These are phyloP conservation scores for Plectosphaerella plurivora DNA, from an alignment of 2,329 filamentous ascomycete genomes.

Conservation along the genomic window DNA sequence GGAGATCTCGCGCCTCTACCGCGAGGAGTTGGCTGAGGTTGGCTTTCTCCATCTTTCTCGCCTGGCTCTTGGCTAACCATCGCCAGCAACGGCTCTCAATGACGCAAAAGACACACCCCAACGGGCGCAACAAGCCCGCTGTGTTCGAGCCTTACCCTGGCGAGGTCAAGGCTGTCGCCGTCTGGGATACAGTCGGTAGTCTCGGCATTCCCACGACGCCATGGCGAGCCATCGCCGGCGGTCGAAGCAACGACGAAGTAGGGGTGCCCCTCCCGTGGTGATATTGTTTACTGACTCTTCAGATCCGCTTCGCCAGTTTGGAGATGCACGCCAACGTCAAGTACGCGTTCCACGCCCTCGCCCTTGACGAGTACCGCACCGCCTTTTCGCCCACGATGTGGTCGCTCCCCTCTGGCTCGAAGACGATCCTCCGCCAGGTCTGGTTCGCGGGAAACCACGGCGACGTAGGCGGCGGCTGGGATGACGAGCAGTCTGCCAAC, in stretches of 20 bases:
- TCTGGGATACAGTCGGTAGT: constrained; percentile 46
- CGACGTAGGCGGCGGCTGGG: constrained; percentile 56
- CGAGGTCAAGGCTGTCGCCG: constrained; percentile 24
- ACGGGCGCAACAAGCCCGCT: neutral
- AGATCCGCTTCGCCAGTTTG: constrained; percentile 13
- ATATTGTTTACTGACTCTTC: neutral
- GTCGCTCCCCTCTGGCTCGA: constrained; percentile 11
- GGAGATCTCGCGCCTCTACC: neutral
- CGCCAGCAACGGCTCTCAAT: neutral
- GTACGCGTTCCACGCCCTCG: constrained; percentile 51
- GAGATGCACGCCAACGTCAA: constrained; percentile 28
- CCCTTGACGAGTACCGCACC: constrained; percentile 44
- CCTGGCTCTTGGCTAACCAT: neutral
- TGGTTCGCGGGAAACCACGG: constrained; percentile 59
- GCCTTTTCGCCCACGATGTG: constrained; percentile 24
- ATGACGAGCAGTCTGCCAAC: constrained; percentile 15
- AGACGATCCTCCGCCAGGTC: constrained; percentile 14
- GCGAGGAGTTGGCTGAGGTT: neutral
- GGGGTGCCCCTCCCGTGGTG: neutral
- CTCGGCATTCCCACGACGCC: constrained; percentile 24
- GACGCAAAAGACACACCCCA: constrained; percentile 5
- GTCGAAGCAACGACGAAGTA: constrained; percentile 5
- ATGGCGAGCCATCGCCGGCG: constrained; percentile 3
- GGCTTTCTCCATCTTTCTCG: neutral
- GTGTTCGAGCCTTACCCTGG: neutral